Percentiles rank a stretch among this genome's conserved stretches.
phyloP scores from a whole-genome alignment of 495 filamentous ascomycete species.

The Penicillium riverlandense region DNA sequence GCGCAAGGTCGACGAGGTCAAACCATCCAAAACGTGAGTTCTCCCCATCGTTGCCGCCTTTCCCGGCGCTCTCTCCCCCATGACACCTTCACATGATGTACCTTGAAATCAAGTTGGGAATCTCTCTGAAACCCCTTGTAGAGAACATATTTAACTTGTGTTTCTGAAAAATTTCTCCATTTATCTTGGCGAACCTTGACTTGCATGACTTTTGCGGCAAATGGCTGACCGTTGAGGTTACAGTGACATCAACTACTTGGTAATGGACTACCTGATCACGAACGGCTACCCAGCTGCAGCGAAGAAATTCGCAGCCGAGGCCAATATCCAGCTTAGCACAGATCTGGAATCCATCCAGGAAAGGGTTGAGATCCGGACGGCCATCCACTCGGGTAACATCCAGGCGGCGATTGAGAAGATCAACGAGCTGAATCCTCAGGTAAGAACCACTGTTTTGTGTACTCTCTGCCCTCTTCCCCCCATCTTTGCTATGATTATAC shows the following conservation, averaged over 20 bases:
- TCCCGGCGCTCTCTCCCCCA: conserved; percentile 2
- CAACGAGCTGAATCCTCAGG: conserved; percentile 86
- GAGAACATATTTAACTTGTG: conserved; percentile 77
- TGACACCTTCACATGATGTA: conserved; percentile 61
- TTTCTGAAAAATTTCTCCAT: conserved; percentile 43
- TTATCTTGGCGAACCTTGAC: not conserved
- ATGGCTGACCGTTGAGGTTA: too few species aligned
- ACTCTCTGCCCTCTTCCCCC: conserved; percentile 2
- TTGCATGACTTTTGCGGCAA: too few species aligned
- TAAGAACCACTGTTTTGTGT: conserved; percentile 39
- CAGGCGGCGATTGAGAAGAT: conserved; percentile 77
- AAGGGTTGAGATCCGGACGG: conserved; percentile 69
- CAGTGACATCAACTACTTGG: conserved; percentile 91
- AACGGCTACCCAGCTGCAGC: conserved; percentile 94
- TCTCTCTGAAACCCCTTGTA: conserved; percentile 94
- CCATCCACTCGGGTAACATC: conserved; percentile 78
- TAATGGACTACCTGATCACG: conserved; percentile 95
- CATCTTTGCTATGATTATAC: conserved; percentile 79
- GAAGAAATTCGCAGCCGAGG: conserved; percentile 87
- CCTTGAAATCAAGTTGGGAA: conserved; percentile 93
- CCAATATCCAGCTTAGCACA: conserved; percentile 70
- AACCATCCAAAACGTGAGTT: conserved; percentile 83
- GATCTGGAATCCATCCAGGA: conserved; percentile 66
- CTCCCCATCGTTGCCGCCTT: not conserved
- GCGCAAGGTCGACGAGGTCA: conserved; percentile 74